Conservation (phyloP, 805 yeast species). For the Lachancea sp. region DNA sequence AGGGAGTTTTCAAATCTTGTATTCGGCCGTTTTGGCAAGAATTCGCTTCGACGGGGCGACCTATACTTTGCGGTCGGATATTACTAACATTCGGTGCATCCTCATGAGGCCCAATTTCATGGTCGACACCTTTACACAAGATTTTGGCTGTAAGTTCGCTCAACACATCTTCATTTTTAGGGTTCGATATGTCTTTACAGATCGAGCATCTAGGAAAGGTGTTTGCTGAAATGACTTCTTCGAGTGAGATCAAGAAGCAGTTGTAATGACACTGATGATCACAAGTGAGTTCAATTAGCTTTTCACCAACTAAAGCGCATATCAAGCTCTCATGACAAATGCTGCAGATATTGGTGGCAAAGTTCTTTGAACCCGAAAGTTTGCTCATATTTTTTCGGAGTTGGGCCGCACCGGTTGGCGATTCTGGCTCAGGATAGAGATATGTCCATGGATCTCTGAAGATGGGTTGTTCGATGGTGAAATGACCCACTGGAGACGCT, state of each 20-base stretch:
- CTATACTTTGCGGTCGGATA: background rate
- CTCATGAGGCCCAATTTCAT: background rate
- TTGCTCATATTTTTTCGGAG: slow-evolving; percentile 13
- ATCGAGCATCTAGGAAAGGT: slow-evolving; percentile 25
- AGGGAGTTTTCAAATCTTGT: slow-evolving; percentile 20
- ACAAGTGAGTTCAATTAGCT: slow-evolving; percentile 37
- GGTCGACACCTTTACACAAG: slow-evolving; percentile 7
- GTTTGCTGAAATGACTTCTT: slow-evolving; percentile 13
- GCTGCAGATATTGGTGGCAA: slow-evolving; percentile 33
- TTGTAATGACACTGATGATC: slow-evolving; percentile 41
- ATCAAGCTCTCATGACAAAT: slow-evolving; percentile 41
- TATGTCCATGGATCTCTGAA: slow-evolving; percentile 12
- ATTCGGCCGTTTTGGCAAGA: background rate
- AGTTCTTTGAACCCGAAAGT: slow-evolving; percentile 22
- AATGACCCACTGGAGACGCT: background rate
- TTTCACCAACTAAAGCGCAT: slow-evolving; percentile 39
- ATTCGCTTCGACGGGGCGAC: background rate
- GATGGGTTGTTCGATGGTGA: background rate
- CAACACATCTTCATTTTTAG: slow-evolving; percentile 26
- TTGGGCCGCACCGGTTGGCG: slow-evolving; percentile 21
- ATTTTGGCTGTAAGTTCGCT: slow-evolving; percentile 23
- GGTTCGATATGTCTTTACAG: slow-evolving; percentile 24
- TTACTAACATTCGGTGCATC: background rate
- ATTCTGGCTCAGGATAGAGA: slow-evolving; percentile 19
- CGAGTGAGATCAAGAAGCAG: slow-evolving; percentile 35